These are phyloP conservation scores for Colletotrichum sp. DNA, from an alignment of 2,329 filamentous ascomycete genomes.

Conservation along the genomic window DNA sequence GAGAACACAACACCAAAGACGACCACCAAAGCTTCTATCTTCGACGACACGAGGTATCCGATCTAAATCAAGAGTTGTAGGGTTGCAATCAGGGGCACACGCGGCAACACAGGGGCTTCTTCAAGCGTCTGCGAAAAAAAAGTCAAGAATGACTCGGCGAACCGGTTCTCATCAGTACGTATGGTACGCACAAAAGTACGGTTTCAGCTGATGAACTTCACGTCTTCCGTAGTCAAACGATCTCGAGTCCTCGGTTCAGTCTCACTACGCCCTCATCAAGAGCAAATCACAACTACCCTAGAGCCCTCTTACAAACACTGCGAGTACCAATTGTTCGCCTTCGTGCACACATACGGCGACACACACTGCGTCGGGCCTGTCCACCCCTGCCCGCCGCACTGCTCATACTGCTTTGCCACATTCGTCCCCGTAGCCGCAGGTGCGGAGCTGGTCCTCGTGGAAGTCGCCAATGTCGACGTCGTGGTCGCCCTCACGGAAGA, in stretches of 20 bases:
- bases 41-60: accelerated
- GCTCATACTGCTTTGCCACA: conserved; percentile 27
- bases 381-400: conserved; percentile 47
- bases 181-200: neutral
- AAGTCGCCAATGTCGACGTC: neutral
- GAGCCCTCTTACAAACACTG: conserved; percentile 42
- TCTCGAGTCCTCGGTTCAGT: neutral
- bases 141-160: neutral
- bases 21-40: neutral
- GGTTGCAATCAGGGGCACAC: neutral
- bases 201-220: neutral
- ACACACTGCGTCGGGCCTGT: conserved; percentile 43
- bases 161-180: neutral
- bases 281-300: neutral
- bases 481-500: neutral
- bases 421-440: conserved; percentile 8
- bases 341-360: conserved; percentile 42
- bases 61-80: neutral
- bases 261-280: neutral
- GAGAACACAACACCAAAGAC: neutral
- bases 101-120: neutral
- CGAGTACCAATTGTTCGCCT: conserved; percentile 42
- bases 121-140: neutral
- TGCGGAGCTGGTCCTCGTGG: conserved; percentile 7
- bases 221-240: neutral